Percentiles rank a stretch among this genome's conserved stretches.
Evolutionary conservation across 805 yeast genomes (phyloP).

Genomic region (Wickerhamomyces strasburgensis): DNA sequence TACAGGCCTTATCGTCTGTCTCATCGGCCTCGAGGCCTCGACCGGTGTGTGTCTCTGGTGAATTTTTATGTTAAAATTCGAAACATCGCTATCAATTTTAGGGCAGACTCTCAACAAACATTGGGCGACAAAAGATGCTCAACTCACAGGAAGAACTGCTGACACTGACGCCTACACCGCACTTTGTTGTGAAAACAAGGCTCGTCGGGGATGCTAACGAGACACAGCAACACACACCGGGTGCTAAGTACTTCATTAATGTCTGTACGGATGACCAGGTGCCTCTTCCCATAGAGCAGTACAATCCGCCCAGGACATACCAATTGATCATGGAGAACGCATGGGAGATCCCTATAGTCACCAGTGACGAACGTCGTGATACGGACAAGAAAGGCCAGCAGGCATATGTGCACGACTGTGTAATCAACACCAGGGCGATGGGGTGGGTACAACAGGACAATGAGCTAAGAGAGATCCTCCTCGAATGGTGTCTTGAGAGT

Average conservation of each 20-base stretch:
- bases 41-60: too few species aligned
- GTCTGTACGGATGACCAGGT: slow-evolving; percentile 62
- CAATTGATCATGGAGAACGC: slow-evolving; percentile 61
- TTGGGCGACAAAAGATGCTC: slow-evolving; percentile 4
- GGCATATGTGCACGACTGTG: slow-evolving; percentile 73
- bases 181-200: slow-evolving; percentile 68
- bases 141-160: slow-evolving; percentile 17
- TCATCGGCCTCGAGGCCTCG: too few species aligned
- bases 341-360: slow-evolving; percentile 84
- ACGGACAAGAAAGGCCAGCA: slow-evolving; percentile 65
- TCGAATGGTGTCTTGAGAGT: slow-evolving; percentile 83
- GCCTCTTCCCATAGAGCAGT: slow-evolving; percentile 54
- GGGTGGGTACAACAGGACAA: slow-evolving; percentile 53
- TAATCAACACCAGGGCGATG: slow-evolving; percentile 60
- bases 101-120: too few species aligned
- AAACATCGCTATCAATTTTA: too few species aligned
- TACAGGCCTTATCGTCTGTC: too few species aligned
- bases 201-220: slow-evolving; percentile 20
- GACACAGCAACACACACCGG: slow-evolving; percentile 3
- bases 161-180: slow-evolving; percentile 50
- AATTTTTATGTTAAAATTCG: too few species aligned
- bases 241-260: slow-evolving; percentile 54
- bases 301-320: slow-evolving; percentile 54
- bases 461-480: slow-evolving; percentile 58
- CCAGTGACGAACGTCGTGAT: slow-evolving; percentile 50